Evolutionary conservation across 2,329 filamentous ascomycete species (phyloP).

Genomic region (Trichoderma sp.): DNA sequence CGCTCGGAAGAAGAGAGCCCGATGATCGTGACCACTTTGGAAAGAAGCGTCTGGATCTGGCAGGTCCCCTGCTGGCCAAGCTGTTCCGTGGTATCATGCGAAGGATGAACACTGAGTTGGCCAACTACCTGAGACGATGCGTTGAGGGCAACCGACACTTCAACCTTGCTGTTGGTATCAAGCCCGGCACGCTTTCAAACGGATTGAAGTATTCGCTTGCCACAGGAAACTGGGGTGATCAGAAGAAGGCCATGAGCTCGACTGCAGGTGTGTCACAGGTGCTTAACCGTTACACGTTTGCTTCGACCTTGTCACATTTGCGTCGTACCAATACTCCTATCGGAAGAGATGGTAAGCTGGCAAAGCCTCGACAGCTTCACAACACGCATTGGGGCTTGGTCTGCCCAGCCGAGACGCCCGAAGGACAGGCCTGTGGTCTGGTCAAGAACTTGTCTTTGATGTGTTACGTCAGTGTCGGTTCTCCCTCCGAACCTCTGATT

Average conservation of each 20-base stretch:
- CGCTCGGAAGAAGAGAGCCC: slow-evolving; percentile 86
- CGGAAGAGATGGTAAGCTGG: slow-evolving; percentile 95
- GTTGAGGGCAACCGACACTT: slow-evolving; percentile 89
- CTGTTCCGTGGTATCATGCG: slow-evolving; percentile 91
- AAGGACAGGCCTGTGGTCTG: slow-evolving; percentile 96
- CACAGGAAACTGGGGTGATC: slow-evolving; percentile 98
- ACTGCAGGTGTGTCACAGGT: slow-evolving; percentile 98
- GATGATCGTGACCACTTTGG: slow-evolving; percentile 99
- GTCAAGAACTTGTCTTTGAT: slow-evolving; percentile 98
- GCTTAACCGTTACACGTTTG: slow-evolving; percentile 95
- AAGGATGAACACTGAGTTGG: slow-evolving; percentile 87
- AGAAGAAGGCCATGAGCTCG: slow-evolving; percentile 94
- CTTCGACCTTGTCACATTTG: slow-evolving; percentile 94
- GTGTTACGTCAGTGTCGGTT: slow-evolving; percentile 97
- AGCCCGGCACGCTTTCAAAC: slow-evolving; percentile 86
- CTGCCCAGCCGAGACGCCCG: slow-evolving; percentile 94
- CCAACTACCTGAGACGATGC: slow-evolving; percentile 86
- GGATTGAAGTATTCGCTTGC: slow-evolving; percentile 95
- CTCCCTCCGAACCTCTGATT: slow-evolving; percentile 83
- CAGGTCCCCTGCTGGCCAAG: slow-evolving; percentile 91
- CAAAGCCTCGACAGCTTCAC: slow-evolving; percentile 95
- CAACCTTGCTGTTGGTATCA: slow-evolving; percentile 87
- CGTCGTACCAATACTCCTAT: slow-evolving; percentile 97
- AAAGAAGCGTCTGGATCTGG: slow-evolving; percentile 96
- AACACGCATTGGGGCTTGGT: slow-evolving; percentile 99